Evolutionary conservation across 2,329 filamentous ascomycete species (phyloP).

Genomic region (Fusarium piperis): DNA sequence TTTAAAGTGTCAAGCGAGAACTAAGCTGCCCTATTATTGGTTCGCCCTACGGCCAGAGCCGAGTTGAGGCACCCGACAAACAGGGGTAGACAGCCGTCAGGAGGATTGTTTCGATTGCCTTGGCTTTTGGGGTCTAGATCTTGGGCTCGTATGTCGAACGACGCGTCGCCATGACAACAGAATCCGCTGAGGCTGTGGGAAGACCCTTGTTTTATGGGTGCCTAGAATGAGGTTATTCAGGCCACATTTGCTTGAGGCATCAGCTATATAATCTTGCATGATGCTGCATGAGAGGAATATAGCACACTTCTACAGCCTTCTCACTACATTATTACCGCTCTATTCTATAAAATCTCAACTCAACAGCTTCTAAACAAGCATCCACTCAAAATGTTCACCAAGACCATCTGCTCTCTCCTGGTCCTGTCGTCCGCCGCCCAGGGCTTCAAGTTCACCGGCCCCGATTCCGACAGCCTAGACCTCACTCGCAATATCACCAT

Average conservation of each 20-base stretch:
- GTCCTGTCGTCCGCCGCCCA: neutral
- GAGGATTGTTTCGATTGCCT: neutral
- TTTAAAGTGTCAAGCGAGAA: neutral
- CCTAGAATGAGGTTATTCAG: neutral
- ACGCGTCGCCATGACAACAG: neutral
- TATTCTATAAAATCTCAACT: neutral
- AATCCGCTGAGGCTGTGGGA: neutral
- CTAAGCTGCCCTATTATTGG: neutral
- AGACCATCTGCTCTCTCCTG: neutral
- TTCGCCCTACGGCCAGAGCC: neutral
- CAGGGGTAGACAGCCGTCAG: neutral
- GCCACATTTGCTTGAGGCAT: neutral
- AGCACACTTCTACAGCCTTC: neutral
- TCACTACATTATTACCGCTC: neutral
- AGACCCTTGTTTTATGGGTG: neutral
- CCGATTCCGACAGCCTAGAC: neutral
- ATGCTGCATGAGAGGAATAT: neutral
- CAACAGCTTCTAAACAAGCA: neutral
- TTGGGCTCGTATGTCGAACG: neutral
- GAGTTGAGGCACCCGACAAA: neutral
- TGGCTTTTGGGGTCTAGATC: neutral
- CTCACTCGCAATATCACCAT: neutral
- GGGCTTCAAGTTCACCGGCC: neutral
- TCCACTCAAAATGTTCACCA: neutral
- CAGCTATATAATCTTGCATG: neutral